phyloP scores from a whole-genome alignment of 345 rosid genomes.

The Cardamine chenopodiifolia region DNA sequence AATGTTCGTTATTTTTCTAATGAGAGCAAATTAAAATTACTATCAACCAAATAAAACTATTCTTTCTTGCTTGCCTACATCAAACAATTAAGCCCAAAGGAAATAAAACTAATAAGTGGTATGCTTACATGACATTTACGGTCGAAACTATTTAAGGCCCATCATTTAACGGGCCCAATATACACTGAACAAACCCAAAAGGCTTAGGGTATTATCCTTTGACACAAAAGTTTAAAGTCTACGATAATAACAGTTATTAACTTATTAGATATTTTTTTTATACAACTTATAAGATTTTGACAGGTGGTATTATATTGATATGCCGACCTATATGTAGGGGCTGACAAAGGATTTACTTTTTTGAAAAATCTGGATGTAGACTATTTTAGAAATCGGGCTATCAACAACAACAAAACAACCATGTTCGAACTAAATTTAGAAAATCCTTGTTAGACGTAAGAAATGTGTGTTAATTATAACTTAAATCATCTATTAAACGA shows the following conservation, averaged over 20 bases:
- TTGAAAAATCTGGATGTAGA: background rate
- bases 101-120: background rate
- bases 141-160: conserved; percentile 7
- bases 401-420: background rate
- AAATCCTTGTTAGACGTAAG: background rate
- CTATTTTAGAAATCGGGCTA: background rate
- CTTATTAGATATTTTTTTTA: no score
- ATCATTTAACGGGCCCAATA: background rate
- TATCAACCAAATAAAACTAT: background rate
- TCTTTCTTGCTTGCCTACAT: background rate
- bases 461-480: background rate
- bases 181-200: background rate
- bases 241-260: no score
- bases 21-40: background rate
- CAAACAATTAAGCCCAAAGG: conserved; percentile 14
- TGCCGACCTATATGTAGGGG: conserved; percentile 6
- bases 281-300: background rate
- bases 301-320: background rate
- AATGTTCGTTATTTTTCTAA: background rate
- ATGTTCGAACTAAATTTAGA: background rate
- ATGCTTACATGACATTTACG: background rate
- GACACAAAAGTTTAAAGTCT: conserved; percentile 8
- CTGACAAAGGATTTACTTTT: background rate
- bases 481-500: no score
- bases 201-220: background rate